Base-by-base conservation (phyloP, 768 basidiomycete genomes). In the Macrolepiota fuliginosa region DNA sequence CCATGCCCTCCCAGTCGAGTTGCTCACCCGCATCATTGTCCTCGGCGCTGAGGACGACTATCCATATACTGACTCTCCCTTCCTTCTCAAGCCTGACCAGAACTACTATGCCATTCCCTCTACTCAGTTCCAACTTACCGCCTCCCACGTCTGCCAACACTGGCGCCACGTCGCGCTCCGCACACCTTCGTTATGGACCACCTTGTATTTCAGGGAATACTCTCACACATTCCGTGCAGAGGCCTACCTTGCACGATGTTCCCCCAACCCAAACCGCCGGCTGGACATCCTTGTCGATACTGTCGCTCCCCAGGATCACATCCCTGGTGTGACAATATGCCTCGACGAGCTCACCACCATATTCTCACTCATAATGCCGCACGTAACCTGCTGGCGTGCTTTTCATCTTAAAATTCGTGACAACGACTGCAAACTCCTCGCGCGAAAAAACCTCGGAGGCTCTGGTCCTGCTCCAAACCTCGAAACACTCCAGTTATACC, bases 251-350 rank as follows among this genome's bases (percentile, higher is more conserved):
- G 63, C 64, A 17, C 75, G 79, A 29, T 78, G 69, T 59, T 68
- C 66, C 22, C 63, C 58, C 36, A 69, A 67, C 19, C 62, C 59
- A 13, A 69, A 63, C 2, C 69, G 64, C 63, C 72, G 74, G 22
- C 71, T 88, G 64, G 80, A 86, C 69, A 83, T 88, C 64, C 74
- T 84, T 56, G 77, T 88, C 64, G 83, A 86, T 67, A 85, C 83
- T 13, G 82, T 84, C 17, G 73, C 83, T 2, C 68, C 70, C 47
- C 72, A 75, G 36, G 82, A 85, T 47, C 78, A 85, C 70, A 75
- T 75, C 5, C 74, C 73, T 0, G 83, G 81, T 17, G 72, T 79
- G n/a, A 83, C 79, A 22, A 77, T 87, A n/a, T 84, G 78, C 69
- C 75, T 73, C 42, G 74, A 79, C 5, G 82, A 86, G 66, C 77